Base-by-base conservation (phyloP, 2,329 filamentous ascomycete genomes). In the Beauveria bassiana region DNA sequence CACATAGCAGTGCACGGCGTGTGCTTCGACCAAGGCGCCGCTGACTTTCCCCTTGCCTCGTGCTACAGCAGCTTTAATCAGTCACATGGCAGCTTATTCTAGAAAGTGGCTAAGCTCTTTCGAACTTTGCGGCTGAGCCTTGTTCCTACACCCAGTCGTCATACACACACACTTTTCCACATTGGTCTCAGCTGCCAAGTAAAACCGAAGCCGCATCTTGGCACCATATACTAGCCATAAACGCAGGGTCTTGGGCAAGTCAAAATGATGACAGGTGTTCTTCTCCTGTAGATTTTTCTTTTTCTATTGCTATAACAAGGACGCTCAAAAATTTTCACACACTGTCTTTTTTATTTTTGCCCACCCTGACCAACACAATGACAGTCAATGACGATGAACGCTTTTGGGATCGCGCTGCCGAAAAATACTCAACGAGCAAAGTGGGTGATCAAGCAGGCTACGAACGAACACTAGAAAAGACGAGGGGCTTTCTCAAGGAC, bases 361-460 rank as follows among this genome's bases (percentile, higher is more conserved):
- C 24, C 42, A 47, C 18, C 28, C 12, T n/a, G 31, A 12, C 18
- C 12, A 22, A 16, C 53, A 43, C 14, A 18, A 59, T 59, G 56
- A 59, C 34, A 3, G 46, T 59, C 43, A 61, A 61, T 2, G 42
- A 43, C 26, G 64, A 65, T 43, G 59, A 26, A 16, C 24, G 55
- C 16, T 61, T 65, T 51, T 66, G 65, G 65, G 63, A 65, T 53
- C 54, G 54, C 16, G 22, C 58, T 1, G 64, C 64, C 18, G 8
- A 45, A 2, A 59, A 63, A 22, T 65, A 66, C 40, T 47, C 65
- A 43, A 61, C 59, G 43, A 57, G 55, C 18, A 45, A 54, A 14
- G 56, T 65, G 14, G 45, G 62, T n/a, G 65, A 66, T 38, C 47
- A 65, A 43, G 47, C 34, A 12, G 64, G 64, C n/a, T 66, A 65